Conservation (phyloP, 768 basidiomycete species). For the Phlebiopsis gigantea region DNA sequence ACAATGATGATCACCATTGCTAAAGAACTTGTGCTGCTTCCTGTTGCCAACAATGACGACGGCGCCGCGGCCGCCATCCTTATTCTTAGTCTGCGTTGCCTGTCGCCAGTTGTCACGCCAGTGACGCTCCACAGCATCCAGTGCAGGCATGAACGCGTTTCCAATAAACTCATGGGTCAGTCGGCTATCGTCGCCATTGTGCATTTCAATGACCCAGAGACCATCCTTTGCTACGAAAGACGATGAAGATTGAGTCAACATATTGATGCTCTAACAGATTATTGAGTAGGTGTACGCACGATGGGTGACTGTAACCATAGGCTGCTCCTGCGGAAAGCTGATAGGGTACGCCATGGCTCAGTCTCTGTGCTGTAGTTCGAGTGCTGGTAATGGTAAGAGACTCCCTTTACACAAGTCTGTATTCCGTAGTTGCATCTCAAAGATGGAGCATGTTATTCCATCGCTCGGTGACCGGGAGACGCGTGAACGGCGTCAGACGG, state of each 20-base stretch:
- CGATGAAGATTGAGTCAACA: not conserved
- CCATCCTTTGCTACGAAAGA: not conserved
- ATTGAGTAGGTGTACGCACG: slow-evolving; percentile 35
- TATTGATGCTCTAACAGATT: not conserved
- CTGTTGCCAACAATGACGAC: slow-evolving; percentile 72
- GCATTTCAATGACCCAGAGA: slow-evolving; percentile 77
- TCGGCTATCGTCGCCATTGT: slow-evolving; percentile 72
- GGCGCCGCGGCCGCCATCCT: slow-evolving; percentile 57
- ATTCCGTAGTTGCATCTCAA: too few relatives aligned
- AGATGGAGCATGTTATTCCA: too few relatives aligned
- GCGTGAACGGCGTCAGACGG: too few relatives aligned
- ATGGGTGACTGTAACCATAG: slow-evolving; percentile 63
- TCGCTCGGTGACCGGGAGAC: too few relatives aligned
- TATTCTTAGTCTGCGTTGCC: slow-evolving; percentile 38
- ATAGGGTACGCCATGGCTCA: slow-evolving; percentile 40
- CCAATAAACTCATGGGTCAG: slow-evolving; percentile 55
- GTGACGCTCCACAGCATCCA: slow-evolving; percentile 67
- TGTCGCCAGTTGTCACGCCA: slow-evolving; percentile 56
- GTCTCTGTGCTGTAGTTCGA: too few relatives aligned
- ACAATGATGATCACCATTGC: slow-evolving; percentile 52
- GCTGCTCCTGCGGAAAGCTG: slow-evolving; percentile 41
- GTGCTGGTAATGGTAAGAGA: too few relatives aligned
- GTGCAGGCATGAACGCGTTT: slow-evolving; percentile 58
- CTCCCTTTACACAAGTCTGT: too few relatives aligned
- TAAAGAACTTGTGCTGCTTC: slow-evolving; percentile 85